Evolutionary conservation across 306 rosid genomes (phyloP).

Genomic region (Lupinus albus): DNA sequence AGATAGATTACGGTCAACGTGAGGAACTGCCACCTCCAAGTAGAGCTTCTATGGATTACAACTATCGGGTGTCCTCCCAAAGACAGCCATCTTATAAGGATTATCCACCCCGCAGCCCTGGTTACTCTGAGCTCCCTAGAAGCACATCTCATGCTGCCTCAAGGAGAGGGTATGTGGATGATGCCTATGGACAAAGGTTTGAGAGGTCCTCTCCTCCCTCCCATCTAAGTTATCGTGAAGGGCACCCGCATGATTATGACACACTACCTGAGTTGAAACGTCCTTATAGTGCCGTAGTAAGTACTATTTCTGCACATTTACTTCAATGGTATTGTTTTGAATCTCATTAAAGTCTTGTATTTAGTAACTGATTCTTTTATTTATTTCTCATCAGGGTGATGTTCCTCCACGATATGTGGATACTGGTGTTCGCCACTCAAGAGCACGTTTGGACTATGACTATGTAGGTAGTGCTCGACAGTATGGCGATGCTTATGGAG

Average conservation of each 20-base stretch:
- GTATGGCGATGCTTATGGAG: conserved; percentile 79
- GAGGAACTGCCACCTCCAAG: conserved; percentile 81
- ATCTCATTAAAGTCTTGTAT: conserved; percentile 11
- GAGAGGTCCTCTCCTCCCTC: conserved; percentile 71
- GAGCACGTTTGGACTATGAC: conserved; percentile 87
- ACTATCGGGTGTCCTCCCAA: conserved; percentile 65
- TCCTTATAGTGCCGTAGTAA: conserved; percentile 69
- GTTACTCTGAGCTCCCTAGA: conserved; percentile 67
- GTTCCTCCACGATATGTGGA: conserved; percentile 78
- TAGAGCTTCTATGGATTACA: conserved; percentile 66
- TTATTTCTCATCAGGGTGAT: conserved; percentile 63
- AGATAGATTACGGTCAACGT: conserved; percentile 74
- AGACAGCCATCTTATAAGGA: conserved; percentile 76
- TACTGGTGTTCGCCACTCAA: conserved; percentile 72
- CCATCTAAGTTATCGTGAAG: conserved; percentile 70
- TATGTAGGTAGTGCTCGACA: conserved; percentile 72
- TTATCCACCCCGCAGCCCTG: conserved; percentile 66
- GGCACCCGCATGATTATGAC: conserved; percentile 75
- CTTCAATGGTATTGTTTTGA: neutral
- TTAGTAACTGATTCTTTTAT: neutral
- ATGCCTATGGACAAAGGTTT: conserved; percentile 73
- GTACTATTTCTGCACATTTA: conserved; percentile 30
- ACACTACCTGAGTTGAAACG: conserved; percentile 82
- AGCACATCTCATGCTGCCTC: conserved; percentile 57
- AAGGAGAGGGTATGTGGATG: conserved; percentile 84